phyloP scores from a whole-genome alignment of 179 eudicot species.

The Patellifolia procumbens region DNA sequence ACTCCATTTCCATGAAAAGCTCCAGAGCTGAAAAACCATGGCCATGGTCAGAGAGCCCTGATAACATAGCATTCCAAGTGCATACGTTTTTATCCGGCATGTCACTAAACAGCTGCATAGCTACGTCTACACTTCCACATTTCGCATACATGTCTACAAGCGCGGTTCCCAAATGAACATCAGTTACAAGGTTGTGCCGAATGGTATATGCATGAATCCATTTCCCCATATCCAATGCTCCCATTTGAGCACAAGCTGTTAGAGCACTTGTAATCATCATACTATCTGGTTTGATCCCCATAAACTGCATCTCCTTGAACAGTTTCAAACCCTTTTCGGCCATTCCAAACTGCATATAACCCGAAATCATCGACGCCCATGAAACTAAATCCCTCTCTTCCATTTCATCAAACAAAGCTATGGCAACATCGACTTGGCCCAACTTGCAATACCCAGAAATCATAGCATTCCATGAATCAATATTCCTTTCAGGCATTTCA shows the following conservation, averaged over 20 bases:
- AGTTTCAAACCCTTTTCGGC: conserved; percentile 16
- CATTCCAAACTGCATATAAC: conserved; percentile 24
- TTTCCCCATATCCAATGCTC: conserved; percentile 25
- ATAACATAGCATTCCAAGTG: conserved; percentile 31
- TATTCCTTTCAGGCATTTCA: conserved; percentile 27
- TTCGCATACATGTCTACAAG: conserved; percentile 32
- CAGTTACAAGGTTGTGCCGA: conserved; percentile 9
- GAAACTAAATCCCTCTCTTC: conserved; percentile 27
- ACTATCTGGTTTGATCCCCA: conserved; percentile 19
- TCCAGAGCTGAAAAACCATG: conserved; percentile 20
- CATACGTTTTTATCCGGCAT: conserved; percentile 16
- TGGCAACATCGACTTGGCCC: conserved; percentile 25
- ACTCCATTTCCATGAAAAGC: conserved; percentile 26
- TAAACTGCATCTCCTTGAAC: conserved; percentile 4
- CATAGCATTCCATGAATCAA: conserved; percentile 23
- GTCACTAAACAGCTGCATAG: conserved; percentile 16
- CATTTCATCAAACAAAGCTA: conserved; percentile 23
- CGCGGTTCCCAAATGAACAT: conserved; percentile 25
- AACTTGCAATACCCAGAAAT: conserved; percentile 29
- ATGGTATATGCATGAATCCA: conserved; percentile 23
- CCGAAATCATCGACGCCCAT: conserved; percentile 31
- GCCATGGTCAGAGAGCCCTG: conserved; percentile 22
- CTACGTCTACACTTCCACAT: conserved; percentile 23
- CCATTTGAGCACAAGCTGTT: conserved; percentile 30
- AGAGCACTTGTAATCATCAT: conserved; percentile 24